Percentiles rank a stretch among this genome's conserved stretches.
Conservation (phyloP, 163 green algal species). For the Chloromonas sp. region DNA sequence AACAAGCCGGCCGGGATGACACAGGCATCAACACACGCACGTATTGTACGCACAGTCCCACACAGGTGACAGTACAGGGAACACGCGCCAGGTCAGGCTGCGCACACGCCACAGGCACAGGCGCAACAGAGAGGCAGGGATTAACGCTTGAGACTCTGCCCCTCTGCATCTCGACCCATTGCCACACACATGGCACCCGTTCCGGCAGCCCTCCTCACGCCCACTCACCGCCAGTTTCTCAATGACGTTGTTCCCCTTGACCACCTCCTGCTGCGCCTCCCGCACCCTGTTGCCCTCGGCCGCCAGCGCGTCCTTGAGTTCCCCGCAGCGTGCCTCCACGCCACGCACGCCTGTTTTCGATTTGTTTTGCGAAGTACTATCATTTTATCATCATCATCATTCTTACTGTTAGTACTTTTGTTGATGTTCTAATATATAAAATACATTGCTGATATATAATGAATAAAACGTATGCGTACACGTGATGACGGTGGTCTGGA, state of each 20-base stretch:
- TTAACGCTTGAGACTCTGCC: too few relatives aligned
- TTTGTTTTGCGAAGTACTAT: too few relatives aligned
- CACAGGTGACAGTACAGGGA: not conserved
- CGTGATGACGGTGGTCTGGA: too few relatives aligned
- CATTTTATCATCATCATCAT: too few relatives aligned
- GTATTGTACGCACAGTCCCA: not conserved
- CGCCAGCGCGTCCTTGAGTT: conserved; percentile 55
- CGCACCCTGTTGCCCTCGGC: conserved; percentile 53
- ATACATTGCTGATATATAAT: too few relatives aligned
- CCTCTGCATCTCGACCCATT: not conserved
- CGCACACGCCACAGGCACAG: not conserved
- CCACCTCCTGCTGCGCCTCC: conserved; percentile 57
- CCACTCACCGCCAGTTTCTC: conserved; percentile 65
- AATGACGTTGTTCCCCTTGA: conserved; percentile 73
- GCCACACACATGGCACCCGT: not conserved
- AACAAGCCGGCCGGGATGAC: not conserved
- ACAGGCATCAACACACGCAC: not conserved
- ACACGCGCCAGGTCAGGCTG: not conserved
- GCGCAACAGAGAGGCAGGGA: too few relatives aligned
- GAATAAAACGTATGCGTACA: too few relatives aligned
- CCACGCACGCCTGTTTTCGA: conserved; percentile 14
- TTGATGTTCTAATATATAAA: too few relatives aligned
- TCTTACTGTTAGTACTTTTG: not conserved
- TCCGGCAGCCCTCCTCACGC: conserved; percentile 53
- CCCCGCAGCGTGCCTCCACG: conserved; percentile 51